These are phyloP conservation scores for Papiliotrema flavescens DNA, from an alignment of 1,284 basidiomycete species.

Conservation along the genomic window DNA sequence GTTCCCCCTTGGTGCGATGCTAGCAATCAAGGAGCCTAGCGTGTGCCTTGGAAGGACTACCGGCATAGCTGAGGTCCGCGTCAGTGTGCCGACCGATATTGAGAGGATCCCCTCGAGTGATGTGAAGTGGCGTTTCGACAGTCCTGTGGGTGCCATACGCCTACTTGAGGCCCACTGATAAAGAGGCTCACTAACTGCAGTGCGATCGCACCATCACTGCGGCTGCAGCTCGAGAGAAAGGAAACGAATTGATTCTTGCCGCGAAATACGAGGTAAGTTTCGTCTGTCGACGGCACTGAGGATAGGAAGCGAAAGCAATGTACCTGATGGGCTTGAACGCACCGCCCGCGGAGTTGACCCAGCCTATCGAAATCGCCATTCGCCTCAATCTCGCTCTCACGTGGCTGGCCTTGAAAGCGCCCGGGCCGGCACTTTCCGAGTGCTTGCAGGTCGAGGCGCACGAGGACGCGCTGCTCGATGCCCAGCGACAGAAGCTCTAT, in stretches of 20 bases:
- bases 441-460: neutral
- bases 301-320: neutral
- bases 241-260: neutral
- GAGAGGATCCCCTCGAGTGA: neutral
- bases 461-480: neutral
- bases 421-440: slow-evolving; percentile 3
- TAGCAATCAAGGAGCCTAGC: slow-evolving; percentile 1
- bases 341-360: neutral
- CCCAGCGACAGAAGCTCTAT: neutral
- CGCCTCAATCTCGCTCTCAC: slow-evolving; percentile 1
- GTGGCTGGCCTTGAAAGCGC: neutral
- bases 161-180: too few relatives aligned
- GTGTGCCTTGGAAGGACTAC: neutral
- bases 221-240: neutral
- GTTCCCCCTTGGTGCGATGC: neutral
- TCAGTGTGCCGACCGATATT: neutral
- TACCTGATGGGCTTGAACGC: neutral
- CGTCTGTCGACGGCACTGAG: neutral
- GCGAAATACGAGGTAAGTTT: neutral
- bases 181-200: neutral
- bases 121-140: neutral
- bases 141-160: neutral
- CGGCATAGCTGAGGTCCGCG: neutral
- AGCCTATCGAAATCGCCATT: neutral
- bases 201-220: neutral